These are phyloP conservation scores for Sporisorium exsertum DNA, from an alignment of 1,284 basidiomycete genomes.

Conservation along the genomic window DNA sequence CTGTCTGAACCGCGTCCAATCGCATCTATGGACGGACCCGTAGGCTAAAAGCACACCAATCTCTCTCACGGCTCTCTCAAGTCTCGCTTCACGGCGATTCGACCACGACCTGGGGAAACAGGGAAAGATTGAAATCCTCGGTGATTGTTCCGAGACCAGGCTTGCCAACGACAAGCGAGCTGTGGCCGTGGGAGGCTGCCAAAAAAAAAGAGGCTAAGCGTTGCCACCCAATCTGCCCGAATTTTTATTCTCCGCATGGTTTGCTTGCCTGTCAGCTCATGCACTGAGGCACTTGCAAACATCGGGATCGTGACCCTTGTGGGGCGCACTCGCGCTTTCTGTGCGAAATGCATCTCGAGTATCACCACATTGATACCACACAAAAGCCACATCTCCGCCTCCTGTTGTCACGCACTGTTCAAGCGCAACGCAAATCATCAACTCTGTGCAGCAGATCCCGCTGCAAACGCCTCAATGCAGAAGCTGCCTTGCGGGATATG, in stretches of 20 bases:
- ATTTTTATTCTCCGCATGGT: slow-evolving; percentile 1
- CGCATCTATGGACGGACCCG: too few species aligned
- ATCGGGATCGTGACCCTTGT: not conserved
- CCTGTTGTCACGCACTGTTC: too few species aligned
- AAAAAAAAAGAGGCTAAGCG: too few species aligned
- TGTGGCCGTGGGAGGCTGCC: not conserved
- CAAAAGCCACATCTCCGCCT: not conserved
- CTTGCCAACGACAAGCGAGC: slow-evolving; percentile 3
- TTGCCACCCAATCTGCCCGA: not conserved
- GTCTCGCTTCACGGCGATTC: not conserved
- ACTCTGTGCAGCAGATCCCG: not conserved
- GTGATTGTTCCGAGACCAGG: not conserved
- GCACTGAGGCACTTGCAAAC: slow-evolving; percentile 1
- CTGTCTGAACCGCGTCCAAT: too few species aligned
- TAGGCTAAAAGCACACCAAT: not conserved
- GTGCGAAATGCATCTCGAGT: too few species aligned
- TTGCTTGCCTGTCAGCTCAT: slow-evolving; percentile 1
- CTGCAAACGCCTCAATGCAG: not conserved
- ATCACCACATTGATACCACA: slow-evolving; percentile 5
- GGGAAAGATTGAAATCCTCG: not conserved
- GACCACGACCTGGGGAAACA: not conserved
- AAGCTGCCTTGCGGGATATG: not conserved
- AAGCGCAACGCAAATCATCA: slow-evolving; percentile 1
- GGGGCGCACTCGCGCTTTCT: too few species aligned
- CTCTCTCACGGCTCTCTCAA: not conserved